Evolutionary conservation across 139 green algal genomes (phyloP).

Genomic region (Volvox reticuliferus): DNA sequence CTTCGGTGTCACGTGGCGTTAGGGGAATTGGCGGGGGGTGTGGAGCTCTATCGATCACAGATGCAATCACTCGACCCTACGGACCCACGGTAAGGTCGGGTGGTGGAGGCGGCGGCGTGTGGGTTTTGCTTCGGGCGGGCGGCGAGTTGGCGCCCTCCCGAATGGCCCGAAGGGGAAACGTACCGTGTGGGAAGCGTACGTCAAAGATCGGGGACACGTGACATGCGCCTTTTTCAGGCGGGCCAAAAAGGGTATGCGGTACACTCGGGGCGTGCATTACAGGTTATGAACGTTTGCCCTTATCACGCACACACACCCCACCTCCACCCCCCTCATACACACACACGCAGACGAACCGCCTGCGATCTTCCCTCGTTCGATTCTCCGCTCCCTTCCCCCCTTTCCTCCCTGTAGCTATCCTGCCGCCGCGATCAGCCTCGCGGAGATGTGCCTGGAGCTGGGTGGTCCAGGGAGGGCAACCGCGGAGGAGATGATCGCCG

Average conservation of each 20-base stretch:
- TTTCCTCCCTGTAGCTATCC: background rate
- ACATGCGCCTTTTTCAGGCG: too few species aligned
- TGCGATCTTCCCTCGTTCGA: too few species aligned
- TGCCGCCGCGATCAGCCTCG: constrained; percentile 46
- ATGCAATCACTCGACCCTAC: constrained; percentile 4
- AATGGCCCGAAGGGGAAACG: too few species aligned
- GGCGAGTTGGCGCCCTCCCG: background rate
- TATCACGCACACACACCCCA: too few species aligned
- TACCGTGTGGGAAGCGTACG: too few species aligned
- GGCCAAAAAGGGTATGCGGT: too few species aligned
- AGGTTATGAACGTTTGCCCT: too few species aligned
- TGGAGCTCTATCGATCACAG: constrained; percentile 55
- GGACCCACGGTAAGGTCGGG: constrained; percentile 41
- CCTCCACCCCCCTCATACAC: too few species aligned
- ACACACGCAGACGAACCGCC: too few species aligned
- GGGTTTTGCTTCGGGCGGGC: background rate
- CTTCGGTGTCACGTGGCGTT: constrained; percentile 63
- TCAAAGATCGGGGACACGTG: too few species aligned
- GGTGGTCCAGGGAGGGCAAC: background rate
- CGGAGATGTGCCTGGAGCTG: constrained; percentile 32
- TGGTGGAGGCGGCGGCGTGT: background rate
- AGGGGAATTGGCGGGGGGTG: constrained; percentile 20
- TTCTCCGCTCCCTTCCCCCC: too few species aligned
- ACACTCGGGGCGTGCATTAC: too few species aligned
- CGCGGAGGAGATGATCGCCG: background rate